Conservation (phyloP, 208 protist species). For the Wallacemonas rigidus region DNA sequence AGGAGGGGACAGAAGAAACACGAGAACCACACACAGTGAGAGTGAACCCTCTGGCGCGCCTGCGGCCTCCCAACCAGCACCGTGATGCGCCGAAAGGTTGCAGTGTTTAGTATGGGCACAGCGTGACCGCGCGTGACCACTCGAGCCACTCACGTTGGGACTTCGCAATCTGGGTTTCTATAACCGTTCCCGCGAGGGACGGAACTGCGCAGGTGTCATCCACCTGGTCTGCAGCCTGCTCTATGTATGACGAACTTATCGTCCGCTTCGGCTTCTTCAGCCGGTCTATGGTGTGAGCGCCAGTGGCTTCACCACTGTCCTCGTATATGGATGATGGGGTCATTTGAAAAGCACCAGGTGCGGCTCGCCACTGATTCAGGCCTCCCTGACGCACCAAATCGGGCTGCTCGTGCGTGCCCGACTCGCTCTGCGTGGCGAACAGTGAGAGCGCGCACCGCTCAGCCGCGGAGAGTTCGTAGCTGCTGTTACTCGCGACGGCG, state of each 20-base stretch:
- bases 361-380: constrained; percentile 15
- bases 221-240: neutral
- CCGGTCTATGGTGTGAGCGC: constrained; percentile 9
- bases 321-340: constrained; percentile 8
- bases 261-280: neutral
- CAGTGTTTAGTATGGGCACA: constrained; percentile 21
- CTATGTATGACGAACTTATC: neutral
- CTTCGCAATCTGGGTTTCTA: constrained; percentile 39
- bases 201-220: neutral
- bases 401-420: constrained; percentile 17
- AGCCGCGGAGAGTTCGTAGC: constrained; percentile 24
- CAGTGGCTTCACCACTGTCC: constrained; percentile 1
- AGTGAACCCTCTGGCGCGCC: too few relatives aligned
- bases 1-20: too few relatives aligned
- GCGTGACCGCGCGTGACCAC: constrained; percentile 22
- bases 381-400: neutral
- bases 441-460: constrained; percentile 42
- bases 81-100: neutral
- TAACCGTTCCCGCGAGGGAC: constrained; percentile 44
- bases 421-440: constrained; percentile 24
- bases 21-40: too few relatives aligned
- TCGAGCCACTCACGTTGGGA: constrained; percentile 30
- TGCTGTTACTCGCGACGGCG: neutral
- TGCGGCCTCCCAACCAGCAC: too few relatives aligned
- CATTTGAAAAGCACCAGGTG: neutral